Conservation (phyloP, 257 asterid species). For the Solanum boliviense region DNA sequence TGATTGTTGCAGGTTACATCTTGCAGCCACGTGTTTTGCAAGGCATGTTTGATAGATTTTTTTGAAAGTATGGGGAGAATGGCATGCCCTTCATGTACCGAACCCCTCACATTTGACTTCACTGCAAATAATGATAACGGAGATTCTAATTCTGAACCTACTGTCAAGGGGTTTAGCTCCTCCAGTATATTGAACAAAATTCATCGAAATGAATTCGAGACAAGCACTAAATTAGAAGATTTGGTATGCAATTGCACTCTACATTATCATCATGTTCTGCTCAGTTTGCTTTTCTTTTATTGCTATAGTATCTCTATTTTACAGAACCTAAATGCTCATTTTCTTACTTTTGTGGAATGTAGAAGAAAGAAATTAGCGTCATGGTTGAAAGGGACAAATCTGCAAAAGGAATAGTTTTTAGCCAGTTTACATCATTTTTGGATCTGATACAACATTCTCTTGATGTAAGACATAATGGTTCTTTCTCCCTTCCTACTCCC, state of each 20-base stretch:
- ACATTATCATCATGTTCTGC: too few relatives aligned
- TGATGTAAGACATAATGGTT: too few relatives aligned
- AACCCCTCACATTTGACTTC: conserved; percentile 56
- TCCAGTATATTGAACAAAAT: neutral
- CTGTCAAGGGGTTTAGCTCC: neutral
- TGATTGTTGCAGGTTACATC: conserved; percentile 45
- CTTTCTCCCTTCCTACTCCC: too few relatives aligned
- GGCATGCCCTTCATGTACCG: conserved; percentile 71
- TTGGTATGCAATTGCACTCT: neutral
- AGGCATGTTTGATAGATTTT: conserved; percentile 59
- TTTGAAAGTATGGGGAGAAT: conserved; percentile 54
- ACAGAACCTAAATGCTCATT: too few relatives aligned
- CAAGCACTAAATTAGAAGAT: neutral
- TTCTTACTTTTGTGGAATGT: too few relatives aligned
- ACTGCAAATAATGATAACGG: conserved; percentile 22
- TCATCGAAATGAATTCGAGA: too few relatives aligned
- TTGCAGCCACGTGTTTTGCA: conserved; percentile 75
- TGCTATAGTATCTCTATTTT: too few relatives aligned
- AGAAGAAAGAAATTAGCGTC: too few relatives aligned
- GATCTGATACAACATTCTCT: neutral
- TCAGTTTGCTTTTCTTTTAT: too few relatives aligned
- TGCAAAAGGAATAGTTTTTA: neutral
- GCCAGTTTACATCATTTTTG: neutral
- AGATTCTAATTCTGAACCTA: neutral
- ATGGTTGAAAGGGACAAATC: neutral